Percentiles rank a stretch among this genome's conserved stretches.
Evolutionary conservation across 1,284 basidiomycete genomes (phyloP).

Genomic region (Cutaneotrichosporon mucoides): DNA sequence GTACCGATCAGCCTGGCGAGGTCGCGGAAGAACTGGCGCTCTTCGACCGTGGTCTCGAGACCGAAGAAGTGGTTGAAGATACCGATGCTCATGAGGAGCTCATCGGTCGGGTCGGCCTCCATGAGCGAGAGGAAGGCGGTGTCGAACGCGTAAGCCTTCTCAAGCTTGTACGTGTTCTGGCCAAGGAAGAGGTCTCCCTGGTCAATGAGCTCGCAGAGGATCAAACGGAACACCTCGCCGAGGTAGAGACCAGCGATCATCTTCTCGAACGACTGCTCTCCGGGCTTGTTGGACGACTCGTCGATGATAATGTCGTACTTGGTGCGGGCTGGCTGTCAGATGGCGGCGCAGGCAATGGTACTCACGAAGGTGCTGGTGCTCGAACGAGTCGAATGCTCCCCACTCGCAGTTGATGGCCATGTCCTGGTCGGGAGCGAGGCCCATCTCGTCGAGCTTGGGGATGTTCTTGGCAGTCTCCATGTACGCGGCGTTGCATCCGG

Average conservation of each 20-base stretch:
- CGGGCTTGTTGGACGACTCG: conserved; percentile 90
- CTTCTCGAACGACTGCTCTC: conserved; percentile 85
- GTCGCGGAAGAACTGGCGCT: conserved; percentile 91
- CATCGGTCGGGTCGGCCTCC: conserved; percentile 98
- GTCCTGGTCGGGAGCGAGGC: conserved; percentile 62
- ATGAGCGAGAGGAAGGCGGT: conserved; percentile 95
- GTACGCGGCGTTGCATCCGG: conserved; percentile 96
- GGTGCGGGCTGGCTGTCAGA: conserved; percentile 59
- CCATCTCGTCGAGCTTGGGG: conserved; percentile 68
- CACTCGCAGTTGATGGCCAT: conserved; percentile 86
- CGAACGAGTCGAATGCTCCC: conserved; percentile 96
- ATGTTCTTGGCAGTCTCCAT: conserved; percentile 82
- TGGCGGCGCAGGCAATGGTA: not conserved
- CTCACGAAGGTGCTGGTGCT: conserved; percentile 79
- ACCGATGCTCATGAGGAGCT: conserved; percentile 90
- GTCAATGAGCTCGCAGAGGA: conserved; percentile 93
- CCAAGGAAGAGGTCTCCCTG: conserved; percentile 95
- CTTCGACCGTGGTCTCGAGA: conserved; percentile 85
- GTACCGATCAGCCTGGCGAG: conserved; percentile 85
- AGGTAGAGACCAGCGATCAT: conserved; percentile 97
- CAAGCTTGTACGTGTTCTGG: conserved; percentile 96
- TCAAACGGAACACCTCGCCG: conserved; percentile 89
- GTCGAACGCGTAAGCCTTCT: conserved; percentile 87
- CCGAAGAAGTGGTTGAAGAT: conserved; percentile 96
- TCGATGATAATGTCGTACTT: conserved; percentile 94